Evolutionary conservation across 2,329 filamentous ascomycete species (phyloP).

Genomic region (Paecilomyces niveus): DNA sequence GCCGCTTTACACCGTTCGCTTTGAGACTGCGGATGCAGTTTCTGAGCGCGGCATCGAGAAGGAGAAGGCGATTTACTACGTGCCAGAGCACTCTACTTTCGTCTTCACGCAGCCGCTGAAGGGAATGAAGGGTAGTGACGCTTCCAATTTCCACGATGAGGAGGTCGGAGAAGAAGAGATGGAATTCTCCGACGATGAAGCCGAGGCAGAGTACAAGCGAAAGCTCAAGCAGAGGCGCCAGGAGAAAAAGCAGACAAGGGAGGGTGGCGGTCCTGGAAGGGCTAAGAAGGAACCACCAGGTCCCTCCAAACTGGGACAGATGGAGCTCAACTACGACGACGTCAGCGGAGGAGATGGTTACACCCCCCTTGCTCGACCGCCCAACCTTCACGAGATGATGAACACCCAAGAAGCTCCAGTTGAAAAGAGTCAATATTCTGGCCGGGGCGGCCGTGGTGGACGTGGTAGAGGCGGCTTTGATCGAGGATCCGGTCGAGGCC

Average conservation of each 20-base stretch:
- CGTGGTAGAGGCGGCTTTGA: slow-evolving; percentile 41
- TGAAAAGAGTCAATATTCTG: slow-evolving; percentile 21
- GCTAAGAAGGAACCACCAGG: slow-evolving; percentile 27
- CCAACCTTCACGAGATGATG: slow-evolving; percentile 52
- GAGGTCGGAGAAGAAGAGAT: slow-evolving; percentile 78
- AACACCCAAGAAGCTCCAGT: slow-evolving; percentile 29
- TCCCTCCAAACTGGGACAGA: slow-evolving; percentile 31
- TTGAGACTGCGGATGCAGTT: slow-evolving; percentile 62
- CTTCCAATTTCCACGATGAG: slow-evolving; percentile 91
- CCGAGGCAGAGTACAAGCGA: slow-evolving; percentile 74
- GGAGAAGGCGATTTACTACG: slow-evolving; percentile 70
- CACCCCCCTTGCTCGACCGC: slow-evolving; percentile 61
- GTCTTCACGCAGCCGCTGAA: slow-evolving; percentile 82
- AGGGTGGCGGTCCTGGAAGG: slow-evolving; percentile 31
- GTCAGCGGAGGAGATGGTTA: slow-evolving; percentile 51
- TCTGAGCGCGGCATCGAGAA: slow-evolving; percentile 58
- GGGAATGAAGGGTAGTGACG: slow-evolving; percentile 78
- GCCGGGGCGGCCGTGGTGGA: slow-evolving; percentile 34
- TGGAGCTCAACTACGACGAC: slow-evolving; percentile 60
- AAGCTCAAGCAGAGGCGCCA: slow-evolving; percentile 60
- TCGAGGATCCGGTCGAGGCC: slow-evolving; percentile 26
- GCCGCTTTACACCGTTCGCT: slow-evolving; percentile 78
- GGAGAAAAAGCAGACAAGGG: slow-evolving; percentile 45
- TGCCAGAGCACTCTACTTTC: slow-evolving; percentile 68
- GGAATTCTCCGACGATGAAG: slow-evolving; percentile 95